Evolutionary conservation across 2,329 filamentous ascomycete genomes (phyloP), one percentile per base, ranked within the genome.

Genomic region (Aspergillus costaricaensis): DNA sequence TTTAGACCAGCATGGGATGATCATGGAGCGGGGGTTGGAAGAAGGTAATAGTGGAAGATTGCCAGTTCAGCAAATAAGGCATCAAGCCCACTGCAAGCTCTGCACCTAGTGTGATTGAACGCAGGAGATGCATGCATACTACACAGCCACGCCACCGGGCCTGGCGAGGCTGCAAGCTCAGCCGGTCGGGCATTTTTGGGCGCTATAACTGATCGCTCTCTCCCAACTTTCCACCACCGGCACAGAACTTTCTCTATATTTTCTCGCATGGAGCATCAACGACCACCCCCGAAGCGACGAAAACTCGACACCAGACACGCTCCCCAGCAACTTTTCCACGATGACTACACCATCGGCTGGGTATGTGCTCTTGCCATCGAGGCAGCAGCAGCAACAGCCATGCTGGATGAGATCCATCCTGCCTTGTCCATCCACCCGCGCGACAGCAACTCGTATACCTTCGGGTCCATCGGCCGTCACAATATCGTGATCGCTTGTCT

Each of bases 271-370:
- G 25, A 27, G 7, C 25, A 27, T 27, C 25, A 2, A 27, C 25
- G 9, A 2, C 25, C 25, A n/a, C 25, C 25, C 25, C 25, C 25
- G 25, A 27, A 27, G 25, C 25, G 25, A 8, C 9, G 25, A 3
- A 27, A 27, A 9, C 25, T 27, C 25, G 25, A 27, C n/a, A n/a
- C n/a, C n/a, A n/a, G n/a, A n/a, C n/a, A n/a, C n/a, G n/a, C n/a
- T n/a, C n/a, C n/a, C n/a, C n/a, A n/a, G n/a, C n/a, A n/a, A n/a
- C n/a, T n/a, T n/a, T n/a, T n/a, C 48, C 47, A 60, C 25, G 14
- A 54, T 19, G 59, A 64, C 9, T 64, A 64, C 48, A 62, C 62
- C 30, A 48, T 64, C 51, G 62, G 53, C 12, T 64, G 62, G 62
- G 57, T 62, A 4, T 64, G 60, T 52, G 62, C 62, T 2, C 54